A percentile compares a stretch with the other conserved stretches of the same genome.
Evolutionary conservation across 495 filamentous ascomycete genomes (phyloP).

Genomic region (Barbatosphaeria neglecta): DNA sequence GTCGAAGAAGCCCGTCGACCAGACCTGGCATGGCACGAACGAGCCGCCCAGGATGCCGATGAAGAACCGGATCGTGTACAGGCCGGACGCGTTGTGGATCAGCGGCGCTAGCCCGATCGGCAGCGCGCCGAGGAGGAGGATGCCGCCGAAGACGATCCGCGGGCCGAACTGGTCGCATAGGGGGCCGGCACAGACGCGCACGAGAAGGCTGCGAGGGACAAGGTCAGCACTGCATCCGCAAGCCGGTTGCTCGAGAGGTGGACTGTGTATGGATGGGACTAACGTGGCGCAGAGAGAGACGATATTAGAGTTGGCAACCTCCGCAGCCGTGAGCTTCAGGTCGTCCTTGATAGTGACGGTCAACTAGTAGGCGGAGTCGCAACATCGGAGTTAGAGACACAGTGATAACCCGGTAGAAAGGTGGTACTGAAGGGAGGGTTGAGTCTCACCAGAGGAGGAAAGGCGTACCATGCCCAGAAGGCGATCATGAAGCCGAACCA

Average conservation of each 20-base stretch:
- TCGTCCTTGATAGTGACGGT: conserved; percentile 68
- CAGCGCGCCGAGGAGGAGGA: conserved; percentile 64
- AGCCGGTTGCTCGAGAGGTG: not conserved
- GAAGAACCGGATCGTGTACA: conserved; percentile 79
- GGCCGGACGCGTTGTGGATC: conserved; percentile 53
- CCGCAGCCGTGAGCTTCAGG: conserved; percentile 53
- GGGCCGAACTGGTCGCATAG: conserved; percentile 79
- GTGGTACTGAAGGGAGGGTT: not conserved
- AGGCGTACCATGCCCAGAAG: conserved; percentile 87
- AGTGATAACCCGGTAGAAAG: too few species aligned
- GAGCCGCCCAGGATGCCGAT: conserved; percentile 82
- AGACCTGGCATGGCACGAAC: conserved; percentile 94
- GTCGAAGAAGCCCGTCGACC: conserved; percentile 92
- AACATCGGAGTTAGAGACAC: too few species aligned
- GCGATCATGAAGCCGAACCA: conserved; percentile 95
- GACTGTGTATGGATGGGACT: conserved; percentile 19
- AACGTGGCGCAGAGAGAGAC: conserved; percentile 78
- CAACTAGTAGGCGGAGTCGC: conserved; percentile 36
- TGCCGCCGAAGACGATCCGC: conserved; percentile 64
- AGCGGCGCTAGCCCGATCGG: conserved; percentile 77
- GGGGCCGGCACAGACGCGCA: conserved; percentile 74
- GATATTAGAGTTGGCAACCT: conserved; percentile 88
- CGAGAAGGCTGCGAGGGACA: conserved; percentile 45
- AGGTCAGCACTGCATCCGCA: not conserved
- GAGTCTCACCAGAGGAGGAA: conserved; percentile 66